phyloP scores from a whole-genome alignment of 75 land plant genomes.

The Pseudotsuga menziesii region DNA sequence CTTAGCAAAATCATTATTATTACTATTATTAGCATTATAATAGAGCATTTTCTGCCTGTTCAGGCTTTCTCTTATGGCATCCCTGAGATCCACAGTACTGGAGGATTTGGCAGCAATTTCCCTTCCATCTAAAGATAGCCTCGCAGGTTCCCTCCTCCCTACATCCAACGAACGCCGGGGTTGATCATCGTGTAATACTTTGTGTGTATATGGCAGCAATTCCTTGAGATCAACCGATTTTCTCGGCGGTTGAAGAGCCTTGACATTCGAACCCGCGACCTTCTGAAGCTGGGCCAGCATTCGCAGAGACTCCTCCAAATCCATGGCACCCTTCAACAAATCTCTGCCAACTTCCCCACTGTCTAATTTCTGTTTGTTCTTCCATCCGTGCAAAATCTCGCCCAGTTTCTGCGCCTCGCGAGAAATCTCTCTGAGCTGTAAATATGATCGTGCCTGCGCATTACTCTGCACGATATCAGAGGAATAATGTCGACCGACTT shows the following conservation, averaged over 20 bases:
- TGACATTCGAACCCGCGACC: conserved; percentile 16
- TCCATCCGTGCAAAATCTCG: conserved; percentile 1
- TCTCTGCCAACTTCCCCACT: conserved; percentile 28
- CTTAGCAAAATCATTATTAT: not conserved
- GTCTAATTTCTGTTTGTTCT: conserved; percentile 12
- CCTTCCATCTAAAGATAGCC: conserved; percentile 5
- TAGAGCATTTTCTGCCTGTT: conserved; percentile 3
- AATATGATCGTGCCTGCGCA: not conserved
- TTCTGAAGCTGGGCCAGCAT: conserved; percentile 53
- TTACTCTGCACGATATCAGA: not conserved
- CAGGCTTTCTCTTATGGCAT: conserved; percentile 8
- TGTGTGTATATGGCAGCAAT: not conserved
- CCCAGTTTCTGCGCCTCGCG: conserved; percentile 2
- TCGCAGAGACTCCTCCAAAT: conserved; percentile 56
- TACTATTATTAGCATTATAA: not conserved
- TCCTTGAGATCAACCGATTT: conserved; percentile 8
- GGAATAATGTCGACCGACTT: not conserved
- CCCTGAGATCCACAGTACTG: not conserved
- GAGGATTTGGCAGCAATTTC: not conserved
- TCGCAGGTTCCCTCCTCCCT: not conserved
- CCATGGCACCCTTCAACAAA: conserved; percentile 45
- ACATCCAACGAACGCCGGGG: not conserved
- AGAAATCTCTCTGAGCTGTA: not conserved
- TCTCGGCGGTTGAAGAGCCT: not conserved
- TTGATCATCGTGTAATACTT: not conserved